Evolutionary conservation across 352 stramenopile species (phyloP), one percentile per base, ranked within the genome.

Genomic region (Phytopythium delawarense): DNA sequence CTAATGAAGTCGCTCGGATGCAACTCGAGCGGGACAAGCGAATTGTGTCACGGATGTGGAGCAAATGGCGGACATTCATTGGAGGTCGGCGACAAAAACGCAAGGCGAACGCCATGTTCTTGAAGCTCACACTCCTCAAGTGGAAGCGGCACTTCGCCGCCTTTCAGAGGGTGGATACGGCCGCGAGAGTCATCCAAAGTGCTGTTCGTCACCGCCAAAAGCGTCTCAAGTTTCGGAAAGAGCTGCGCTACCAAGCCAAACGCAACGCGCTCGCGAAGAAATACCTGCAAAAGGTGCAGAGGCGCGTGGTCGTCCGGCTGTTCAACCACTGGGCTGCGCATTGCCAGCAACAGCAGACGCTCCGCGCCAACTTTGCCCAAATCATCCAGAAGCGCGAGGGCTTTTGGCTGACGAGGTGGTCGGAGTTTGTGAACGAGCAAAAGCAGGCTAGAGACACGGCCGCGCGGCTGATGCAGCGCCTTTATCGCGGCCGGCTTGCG

Each of bases 311-410:
- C 1, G 74, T 77, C 25, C 69, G 64, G 18, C 51, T 90, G 9
- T 90, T 91, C 50, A 79, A 74, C 21, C 74, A 84, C 21, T 94
- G 85, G 85, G 59, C 57, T 0, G 44, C 63, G 11, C 80, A 78
- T 46, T 51, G 71, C 1, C 8, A 49, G 1, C 59, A 79, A n/a
- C 72, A 80, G n/a, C 59, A 85, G 34, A 64, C 59, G 13, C 50
- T 91, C 9, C 76, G 74, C 20, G 67, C 65, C 1, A 89, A 79
- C 18, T 79, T 91, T 30, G 62, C 70, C 16, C 28, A 42, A 0
- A 76, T 88, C 30, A 52, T 91, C 11, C 70, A 75, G 40, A 71
- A 71, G 25, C 75, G 76, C n/a, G 61, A 71, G 21, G 46, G 30
- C 0, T 54, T 76, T 6, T 91, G 81, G 75, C 86, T 90, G 35